Percentiles rank a stretch among this genome's conserved stretches.
These are phyloP conservation scores for Eremothecium sinecaudum DNA, from an alignment of 1,139 yeast genomes.

Conservation along the genomic window DNA sequence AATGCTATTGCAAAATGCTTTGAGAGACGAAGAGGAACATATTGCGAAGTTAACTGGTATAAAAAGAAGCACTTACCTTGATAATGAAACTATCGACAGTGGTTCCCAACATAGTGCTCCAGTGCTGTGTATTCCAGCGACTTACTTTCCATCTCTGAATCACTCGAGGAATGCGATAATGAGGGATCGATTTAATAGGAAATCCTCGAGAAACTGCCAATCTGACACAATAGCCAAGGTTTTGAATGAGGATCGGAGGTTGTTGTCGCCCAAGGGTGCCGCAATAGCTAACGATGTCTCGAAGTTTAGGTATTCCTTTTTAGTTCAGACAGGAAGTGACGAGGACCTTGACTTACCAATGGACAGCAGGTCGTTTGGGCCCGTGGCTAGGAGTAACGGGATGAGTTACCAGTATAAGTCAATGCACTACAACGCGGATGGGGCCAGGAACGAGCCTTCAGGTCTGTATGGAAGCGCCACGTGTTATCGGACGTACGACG, in stretches of 20 bases:
- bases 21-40: conserved; percentile 19
- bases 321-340: conserved; percentile 27
- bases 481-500: too few species aligned
- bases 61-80: not conserved
- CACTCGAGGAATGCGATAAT: conserved; percentile 6
- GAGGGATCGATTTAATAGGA: too few species aligned
- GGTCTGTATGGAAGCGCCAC: too few species aligned
- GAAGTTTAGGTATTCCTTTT: conserved; percentile 26
- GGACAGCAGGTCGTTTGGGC: too few species aligned
- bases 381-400: too few species aligned
- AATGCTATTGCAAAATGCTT: conserved; percentile 20
- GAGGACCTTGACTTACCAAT: conserved; percentile 12
- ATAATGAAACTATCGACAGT: not conserved
- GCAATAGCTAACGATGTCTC: conserved; percentile 26
- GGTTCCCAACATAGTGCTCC: conserved; percentile 7
- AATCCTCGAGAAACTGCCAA: not conserved
- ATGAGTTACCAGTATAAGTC: too few species aligned
- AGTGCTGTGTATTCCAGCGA: conserved; percentile 27
- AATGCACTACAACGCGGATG: too few species aligned
- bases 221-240: not conserved
- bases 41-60: conserved; percentile 3
- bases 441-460: too few species aligned
- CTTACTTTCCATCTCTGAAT: conserved; percentile 26
- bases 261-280: conserved; percentile 6
- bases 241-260: conserved; percentile 6